Conservation (phyloP, 495 filamentous ascomycete genomes). For the Xanthoparmelia taractica region DNA sequence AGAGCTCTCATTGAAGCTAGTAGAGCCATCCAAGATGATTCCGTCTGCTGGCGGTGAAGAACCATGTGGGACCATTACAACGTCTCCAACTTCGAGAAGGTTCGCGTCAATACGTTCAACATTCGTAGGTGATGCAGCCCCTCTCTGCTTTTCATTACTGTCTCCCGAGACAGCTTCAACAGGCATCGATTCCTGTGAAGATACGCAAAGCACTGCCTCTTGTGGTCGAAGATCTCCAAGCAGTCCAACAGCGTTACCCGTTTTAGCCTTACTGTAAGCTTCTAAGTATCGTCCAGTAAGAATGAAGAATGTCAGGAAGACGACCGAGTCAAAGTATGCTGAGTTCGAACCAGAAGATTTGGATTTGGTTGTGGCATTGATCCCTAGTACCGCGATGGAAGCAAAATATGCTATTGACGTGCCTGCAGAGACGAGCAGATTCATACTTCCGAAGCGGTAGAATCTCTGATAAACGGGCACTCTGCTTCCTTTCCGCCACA, state of each 20-base stretch:
- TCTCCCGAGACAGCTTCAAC: background rate
- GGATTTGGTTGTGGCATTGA: constrained; percentile 47
- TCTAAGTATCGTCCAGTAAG: constrained; percentile 75
- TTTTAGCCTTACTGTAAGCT: constrained; percentile 86
- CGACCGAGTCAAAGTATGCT: constrained; percentile 90
- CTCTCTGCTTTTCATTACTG: background rate
- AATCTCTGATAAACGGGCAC: constrained; percentile 70
- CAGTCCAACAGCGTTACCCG: constrained; percentile 78
- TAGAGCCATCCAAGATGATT: constrained; percentile 52
- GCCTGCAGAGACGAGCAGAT: constrained; percentile 82
- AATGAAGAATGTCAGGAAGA: constrained; percentile 89
- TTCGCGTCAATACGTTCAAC: constrained; percentile 54
- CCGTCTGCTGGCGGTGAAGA: constrained; percentile 83
- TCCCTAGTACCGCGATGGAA: constrained; percentile 69
- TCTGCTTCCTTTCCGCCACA: constrained; percentile 76
- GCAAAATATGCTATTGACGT: constrained; percentile 84
- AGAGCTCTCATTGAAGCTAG: constrained; percentile 80
- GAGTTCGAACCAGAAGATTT: constrained; percentile 41
- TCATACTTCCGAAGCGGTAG: constrained; percentile 95
- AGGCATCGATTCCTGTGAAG: background rate
- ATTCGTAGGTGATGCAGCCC: constrained; percentile 3
- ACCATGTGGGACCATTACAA: constrained; percentile 68
- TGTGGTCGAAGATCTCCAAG: constrained; percentile 72
- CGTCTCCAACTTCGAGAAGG: constrained; percentile 73
- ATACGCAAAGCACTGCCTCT: constrained; percentile 62